Percentiles rank a stretch among this genome's conserved stretches.
These are phyloP conservation scores for Nowakowskiella sp. DNA, from an alignment of 192 early-diverging fungal genomes.

Conservation along the genomic window DNA sequence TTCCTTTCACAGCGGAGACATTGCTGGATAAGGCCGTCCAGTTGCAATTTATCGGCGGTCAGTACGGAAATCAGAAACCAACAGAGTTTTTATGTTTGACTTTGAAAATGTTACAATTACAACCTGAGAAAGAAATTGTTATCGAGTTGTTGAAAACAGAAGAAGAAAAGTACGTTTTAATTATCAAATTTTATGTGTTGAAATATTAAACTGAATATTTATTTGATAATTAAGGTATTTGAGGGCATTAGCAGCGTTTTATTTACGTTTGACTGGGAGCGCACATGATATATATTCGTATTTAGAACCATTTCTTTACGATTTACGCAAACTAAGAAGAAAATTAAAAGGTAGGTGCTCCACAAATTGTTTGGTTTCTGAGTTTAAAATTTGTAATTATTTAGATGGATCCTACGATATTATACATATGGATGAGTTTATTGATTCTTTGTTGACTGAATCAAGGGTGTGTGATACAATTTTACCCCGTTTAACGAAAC, in stretches of 20 bases:
- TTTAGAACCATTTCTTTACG: conserved; percentile 77
- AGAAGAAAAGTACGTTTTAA: conserved; percentile 60
- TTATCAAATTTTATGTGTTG: not conserved
- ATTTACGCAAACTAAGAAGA: conserved; percentile 77
- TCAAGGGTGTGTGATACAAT: conserved; percentile 81
- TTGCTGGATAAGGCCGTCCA: conserved; percentile 83
- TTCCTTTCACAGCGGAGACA: conserved; percentile 50
- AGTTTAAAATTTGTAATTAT: conserved; percentile 7
- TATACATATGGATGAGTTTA: conserved; percentile 83
- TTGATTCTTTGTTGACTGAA: conserved; percentile 72
- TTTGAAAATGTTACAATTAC: conserved; percentile 86
- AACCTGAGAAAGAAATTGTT: conserved; percentile 83
- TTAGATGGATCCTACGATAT: conserved; percentile 42
- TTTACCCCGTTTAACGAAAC: conserved; percentile 73
- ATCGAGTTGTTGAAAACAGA: conserved; percentile 71
- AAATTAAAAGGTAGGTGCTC: conserved; percentile 31
- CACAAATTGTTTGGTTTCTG: conserved; percentile 11
- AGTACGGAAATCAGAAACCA: conserved; percentile 77
- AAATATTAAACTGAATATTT: not conserved
- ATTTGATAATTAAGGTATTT: conserved; percentile 50
- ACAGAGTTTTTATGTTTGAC: conserved; percentile 85
- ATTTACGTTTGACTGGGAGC: conserved; percentile 71
- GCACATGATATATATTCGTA: conserved; percentile 72
- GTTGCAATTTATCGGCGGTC: conserved; percentile 68
- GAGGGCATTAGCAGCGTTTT: conserved; percentile 82